Conservation (phyloP, 2,329 filamentous ascomycete species). For the Colletotrichum lini region DNA sequence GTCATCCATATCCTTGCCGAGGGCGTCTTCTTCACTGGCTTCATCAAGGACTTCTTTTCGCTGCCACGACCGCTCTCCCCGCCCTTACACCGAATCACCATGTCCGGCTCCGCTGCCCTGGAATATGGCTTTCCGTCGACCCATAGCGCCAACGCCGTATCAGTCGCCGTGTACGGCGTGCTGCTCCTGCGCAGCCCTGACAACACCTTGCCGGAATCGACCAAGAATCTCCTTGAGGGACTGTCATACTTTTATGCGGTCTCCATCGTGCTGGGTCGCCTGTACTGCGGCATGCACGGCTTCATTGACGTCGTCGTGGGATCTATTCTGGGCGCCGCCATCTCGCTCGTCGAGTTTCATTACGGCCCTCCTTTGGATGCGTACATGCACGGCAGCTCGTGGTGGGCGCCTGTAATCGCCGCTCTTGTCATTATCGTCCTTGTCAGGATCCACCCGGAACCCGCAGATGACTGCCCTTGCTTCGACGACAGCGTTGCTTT, state of each 20-base stretch:
- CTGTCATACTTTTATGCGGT: conserved; percentile 87
- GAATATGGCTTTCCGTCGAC: conserved; percentile 99
- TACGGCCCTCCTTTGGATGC: conserved; percentile 75
- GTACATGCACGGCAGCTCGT: conserved; percentile 77
- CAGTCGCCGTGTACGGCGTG: conserved; percentile 88
- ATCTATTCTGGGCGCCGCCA: conserved; percentile 79
- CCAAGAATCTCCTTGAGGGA: conserved; percentile 74
- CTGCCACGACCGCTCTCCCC: conserved; percentile 93
- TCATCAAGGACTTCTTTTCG: conserved; percentile 94
- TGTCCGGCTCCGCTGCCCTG: conserved; percentile 94
- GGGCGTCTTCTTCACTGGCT: conserved; percentile 90
- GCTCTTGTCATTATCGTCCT: conserved; percentile 79
- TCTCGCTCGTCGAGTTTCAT: conserved; percentile 72
- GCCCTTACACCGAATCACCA: conserved; percentile 93
- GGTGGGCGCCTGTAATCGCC: conserved; percentile 74
- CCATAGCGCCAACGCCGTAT: conserved; percentile 96
- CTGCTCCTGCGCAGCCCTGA: conserved; percentile 77
- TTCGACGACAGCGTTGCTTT: conserved; percentile 98
- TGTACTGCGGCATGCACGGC: conserved; percentile 99
- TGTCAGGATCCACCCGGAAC: conserved; percentile 93
- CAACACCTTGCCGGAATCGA: conserved; percentile 71
- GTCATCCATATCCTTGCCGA: conserved; percentile 82
- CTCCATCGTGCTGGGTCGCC: conserved; percentile 90
- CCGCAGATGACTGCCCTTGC: conserved; percentile 96
- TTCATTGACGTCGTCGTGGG: conserved; percentile 92